These are phyloP conservation scores for Rhodocollybia butyracea DNA, from an alignment of 768 basidiomycete genomes.

Conservation along the genomic window DNA sequence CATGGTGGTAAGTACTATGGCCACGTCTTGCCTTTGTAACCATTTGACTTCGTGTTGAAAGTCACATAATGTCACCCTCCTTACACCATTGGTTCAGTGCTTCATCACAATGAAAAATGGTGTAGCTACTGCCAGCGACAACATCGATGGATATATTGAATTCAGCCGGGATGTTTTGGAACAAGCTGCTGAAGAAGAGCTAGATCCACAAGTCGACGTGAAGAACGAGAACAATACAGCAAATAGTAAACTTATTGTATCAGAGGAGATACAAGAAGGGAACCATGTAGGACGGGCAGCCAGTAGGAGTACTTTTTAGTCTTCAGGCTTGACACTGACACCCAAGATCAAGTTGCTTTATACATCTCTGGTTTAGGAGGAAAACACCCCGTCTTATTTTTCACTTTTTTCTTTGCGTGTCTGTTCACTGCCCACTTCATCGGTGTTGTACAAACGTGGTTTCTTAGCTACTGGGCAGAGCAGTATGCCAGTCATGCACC, in stretches of 20 bases:
- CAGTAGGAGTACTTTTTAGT: conserved; percentile 13
- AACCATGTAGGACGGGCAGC: conserved; percentile 37
- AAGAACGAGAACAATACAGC: conserved; percentile 8
- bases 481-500: conserved; percentile 26
- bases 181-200: not conserved
- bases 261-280: conserved; percentile 43
- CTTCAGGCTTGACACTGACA: too few species aligned
- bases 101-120: conserved; percentile 42
- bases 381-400: conserved; percentile 12
- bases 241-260: conserved; percentile 43
- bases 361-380: conserved; percentile 16
- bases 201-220: not conserved
- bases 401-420: conserved; percentile 8
- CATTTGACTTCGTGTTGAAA: conserved; percentile 6
- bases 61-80: conserved; percentile 32
- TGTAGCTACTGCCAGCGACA: conserved; percentile 24
- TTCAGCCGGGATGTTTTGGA: not conserved
- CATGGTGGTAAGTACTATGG: conserved; percentile 37
- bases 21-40: not conserved
- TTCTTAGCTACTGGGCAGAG: conserved; percentile 31
- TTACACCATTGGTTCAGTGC: conserved; percentile 18
- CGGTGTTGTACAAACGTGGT: conserved; percentile 26
- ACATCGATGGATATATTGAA: not conserved
- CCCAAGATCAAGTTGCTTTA: conserved; percentile 12
- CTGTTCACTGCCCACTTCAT: conserved; percentile 13